Percentiles rank a stretch among this genome's conserved stretches.
Evolutionary conservation across 306 rosid genomes (phyloP).

Genomic region (Comarum palustre): DNA sequence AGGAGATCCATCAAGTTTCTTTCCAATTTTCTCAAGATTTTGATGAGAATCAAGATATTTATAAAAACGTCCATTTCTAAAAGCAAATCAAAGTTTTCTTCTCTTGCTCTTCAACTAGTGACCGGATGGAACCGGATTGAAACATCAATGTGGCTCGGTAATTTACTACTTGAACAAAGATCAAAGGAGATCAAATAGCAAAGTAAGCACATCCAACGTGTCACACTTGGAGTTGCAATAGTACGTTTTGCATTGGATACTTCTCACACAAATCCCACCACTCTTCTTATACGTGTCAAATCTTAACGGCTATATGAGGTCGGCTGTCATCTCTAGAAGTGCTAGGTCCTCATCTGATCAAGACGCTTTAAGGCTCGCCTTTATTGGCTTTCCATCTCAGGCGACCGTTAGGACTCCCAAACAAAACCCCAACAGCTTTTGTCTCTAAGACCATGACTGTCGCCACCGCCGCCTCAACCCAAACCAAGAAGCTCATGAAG

Average conservation of each 20-base stretch:
- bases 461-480: conserved; percentile 46
- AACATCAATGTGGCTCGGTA: too few species aligned
- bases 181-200: not conserved
- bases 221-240: not conserved
- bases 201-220: not conserved
- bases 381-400: conserved; percentile 12
- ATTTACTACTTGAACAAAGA: too few species aligned
- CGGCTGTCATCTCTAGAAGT: not conserved
- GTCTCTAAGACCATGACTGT: conserved; percentile 50
- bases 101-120: too few species aligned
- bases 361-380: not conserved
- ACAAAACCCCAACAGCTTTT: not conserved
- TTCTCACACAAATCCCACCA: not conserved
- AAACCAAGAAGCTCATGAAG: conserved; percentile 60
- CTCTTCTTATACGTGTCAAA: not conserved
- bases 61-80: not conserved
- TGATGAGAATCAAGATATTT: too few species aligned
- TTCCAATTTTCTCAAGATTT: too few species aligned
- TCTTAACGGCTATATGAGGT: conserved; percentile 7
- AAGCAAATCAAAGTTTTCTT: too few species aligned
- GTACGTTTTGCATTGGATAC: not conserved
- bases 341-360: not conserved
- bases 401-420: conserved; percentile 18
- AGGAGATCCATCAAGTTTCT: not conserved
- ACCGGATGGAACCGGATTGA: too few species aligned